Conservation (phyloP, 176 grass and related monocot genomes). For the Sorghum bicolor region DNA sequence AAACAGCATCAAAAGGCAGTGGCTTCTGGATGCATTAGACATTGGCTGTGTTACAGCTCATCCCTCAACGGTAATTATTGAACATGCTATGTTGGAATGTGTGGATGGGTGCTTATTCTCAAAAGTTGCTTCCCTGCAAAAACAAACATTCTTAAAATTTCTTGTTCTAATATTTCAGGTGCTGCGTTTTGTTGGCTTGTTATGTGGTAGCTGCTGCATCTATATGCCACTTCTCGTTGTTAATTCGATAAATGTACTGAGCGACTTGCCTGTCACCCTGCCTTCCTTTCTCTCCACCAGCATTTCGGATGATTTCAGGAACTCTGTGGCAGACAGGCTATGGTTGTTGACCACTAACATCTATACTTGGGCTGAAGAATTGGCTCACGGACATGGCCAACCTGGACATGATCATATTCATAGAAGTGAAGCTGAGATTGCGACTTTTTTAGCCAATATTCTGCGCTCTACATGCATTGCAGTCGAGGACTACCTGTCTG, state of each 20-base stretch:
- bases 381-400: constrained; percentile 17
- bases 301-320: constrained; percentile 49
- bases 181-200: constrained; percentile 66
- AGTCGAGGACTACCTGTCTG: constrained; percentile 60
- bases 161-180: constrained; percentile 48
- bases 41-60: constrained; percentile 68
- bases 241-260: constrained; percentile 61
- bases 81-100: neutral
- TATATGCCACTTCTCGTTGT: constrained; percentile 89
- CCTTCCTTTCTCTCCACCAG: constrained; percentile 62
- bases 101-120: neutral
- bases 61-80: constrained; percentile 65
- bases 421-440: constrained; percentile 45
- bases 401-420: constrained; percentile 31
- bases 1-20: constrained; percentile 55
- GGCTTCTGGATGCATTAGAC: constrained; percentile 94
- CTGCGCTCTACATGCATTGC: constrained; percentile 62
- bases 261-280: constrained; percentile 75
- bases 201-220: constrained; percentile 67
- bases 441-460: constrained; percentile 48
- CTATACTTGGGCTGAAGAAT: constrained; percentile 47
- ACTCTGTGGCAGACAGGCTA: constrained; percentile 56
- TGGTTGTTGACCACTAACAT: constrained; percentile 59
- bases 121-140: constrained; percentile 9
- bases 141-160: neutral